Evolutionary conservation across 768 basidiomycete species (phyloP).

Genomic region (Mycena crocata): DNA sequence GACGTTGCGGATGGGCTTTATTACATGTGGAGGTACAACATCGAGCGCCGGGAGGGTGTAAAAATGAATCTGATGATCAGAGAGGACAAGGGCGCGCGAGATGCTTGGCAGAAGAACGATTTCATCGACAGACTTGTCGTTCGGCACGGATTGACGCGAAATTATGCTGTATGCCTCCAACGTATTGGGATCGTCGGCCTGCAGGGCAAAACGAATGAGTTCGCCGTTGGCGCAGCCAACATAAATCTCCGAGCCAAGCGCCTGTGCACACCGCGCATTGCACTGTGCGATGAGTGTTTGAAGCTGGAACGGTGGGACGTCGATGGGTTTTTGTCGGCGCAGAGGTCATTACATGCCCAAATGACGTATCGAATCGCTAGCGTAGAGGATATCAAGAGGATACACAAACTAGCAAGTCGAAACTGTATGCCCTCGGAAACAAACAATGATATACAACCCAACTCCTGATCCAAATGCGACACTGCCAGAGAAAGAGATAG

Average conservation of each 20-base stretch:
- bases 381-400: too few species aligned
- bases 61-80: constrained; percentile 80
- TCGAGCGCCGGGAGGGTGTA: constrained; percentile 87
- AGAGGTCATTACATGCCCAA: constrained; percentile 47
- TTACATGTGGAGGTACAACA: constrained; percentile 64
- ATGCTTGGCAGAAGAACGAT: constrained; percentile 85
- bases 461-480: too few species aligned
- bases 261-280: constrained; percentile 65
- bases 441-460: too few species aligned
- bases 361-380: not conserved
- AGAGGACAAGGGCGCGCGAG: constrained; percentile 78
- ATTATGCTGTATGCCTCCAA: constrained; percentile 73
- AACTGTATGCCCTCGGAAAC: too few species aligned
- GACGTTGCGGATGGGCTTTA: constrained; percentile 86
- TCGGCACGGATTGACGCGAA: constrained; percentile 77
- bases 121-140: constrained; percentile 79
- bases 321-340: constrained; percentile 55
- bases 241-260: constrained; percentile 83
- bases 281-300: constrained; percentile 55
- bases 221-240: constrained; percentile 89
- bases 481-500: too few species aligned
- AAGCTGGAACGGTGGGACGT: constrained; percentile 73
- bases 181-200: constrained; percentile 65
- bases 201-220: constrained; percentile 81
- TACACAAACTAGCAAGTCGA: too few species aligned